Percentiles rank a stretch among this genome's conserved stretches.
phyloP scores from a whole-genome alignment of 257 asterid genomes.

The Solanum habrochaites region DNA sequence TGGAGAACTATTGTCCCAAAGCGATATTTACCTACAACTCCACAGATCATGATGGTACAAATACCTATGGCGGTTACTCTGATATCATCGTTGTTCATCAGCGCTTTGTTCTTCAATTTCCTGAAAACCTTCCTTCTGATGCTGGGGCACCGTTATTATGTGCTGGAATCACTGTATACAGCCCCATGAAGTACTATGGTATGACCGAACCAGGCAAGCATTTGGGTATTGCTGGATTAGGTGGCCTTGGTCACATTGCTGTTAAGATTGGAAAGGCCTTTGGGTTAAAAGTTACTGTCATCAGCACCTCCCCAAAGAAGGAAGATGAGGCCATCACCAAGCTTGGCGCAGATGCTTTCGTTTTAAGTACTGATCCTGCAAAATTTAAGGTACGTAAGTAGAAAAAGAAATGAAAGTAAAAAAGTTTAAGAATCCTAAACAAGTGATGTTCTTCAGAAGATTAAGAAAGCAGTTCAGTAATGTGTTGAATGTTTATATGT shows the following conservation, averaged over 20 bases:
- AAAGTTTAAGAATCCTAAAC: neutral
- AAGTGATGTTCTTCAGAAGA: neutral
- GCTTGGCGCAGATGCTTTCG: constrained; percentile 53
- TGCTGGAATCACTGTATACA: constrained; percentile 61
- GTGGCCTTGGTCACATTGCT: constrained; percentile 70
- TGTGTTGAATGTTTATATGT: neutral
- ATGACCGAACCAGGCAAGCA: constrained; percentile 49
- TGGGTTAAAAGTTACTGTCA: constrained; percentile 55
- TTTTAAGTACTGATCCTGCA: constrained; percentile 31
- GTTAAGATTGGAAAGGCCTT: constrained; percentile 65
- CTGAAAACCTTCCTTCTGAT: constrained; percentile 41
- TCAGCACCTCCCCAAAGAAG: constrained; percentile 44
- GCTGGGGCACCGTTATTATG: constrained; percentile 53
- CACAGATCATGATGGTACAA: constrained; percentile 33
- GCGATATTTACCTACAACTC: constrained; percentile 30
- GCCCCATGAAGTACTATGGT: constrained; percentile 55
- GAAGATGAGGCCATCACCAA: constrained; percentile 33
- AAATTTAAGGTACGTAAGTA: constrained; percentile 39
- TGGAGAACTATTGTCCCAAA: constrained; percentile 51
- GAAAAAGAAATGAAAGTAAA: neutral
- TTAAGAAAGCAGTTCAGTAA: neutral
- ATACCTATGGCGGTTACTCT: constrained; percentile 60
- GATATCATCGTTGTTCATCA: constrained; percentile 44
- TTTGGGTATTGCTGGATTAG: constrained; percentile 60
- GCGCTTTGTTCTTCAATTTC: constrained; percentile 39